Percentiles rank a stretch among this genome's conserved stretches.
Evolutionary conservation across 768 basidiomycete genomes (phyloP).

Genomic region (Lepiota brunneoincarnata): DNA sequence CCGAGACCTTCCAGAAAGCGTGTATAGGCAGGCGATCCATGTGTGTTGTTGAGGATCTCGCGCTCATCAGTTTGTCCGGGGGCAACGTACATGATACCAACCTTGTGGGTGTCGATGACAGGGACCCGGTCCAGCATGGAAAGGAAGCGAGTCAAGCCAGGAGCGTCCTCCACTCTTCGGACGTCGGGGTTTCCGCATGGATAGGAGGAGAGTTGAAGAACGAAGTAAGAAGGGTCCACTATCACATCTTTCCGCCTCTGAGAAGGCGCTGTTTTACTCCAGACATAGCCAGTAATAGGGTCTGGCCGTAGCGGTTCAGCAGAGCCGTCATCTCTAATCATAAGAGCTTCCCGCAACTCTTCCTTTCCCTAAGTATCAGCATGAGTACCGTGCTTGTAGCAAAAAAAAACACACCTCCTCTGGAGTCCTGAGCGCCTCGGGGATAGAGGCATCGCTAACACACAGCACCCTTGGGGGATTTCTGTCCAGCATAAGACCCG

Average conservation of each 20-base stretch:
- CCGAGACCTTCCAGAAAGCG: conserved; percentile 92
- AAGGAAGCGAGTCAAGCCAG: conserved; percentile 20
- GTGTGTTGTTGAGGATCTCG: conserved; percentile 85
- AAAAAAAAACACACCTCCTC: conserved; percentile 17
- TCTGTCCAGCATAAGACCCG: conserved; percentile 70
- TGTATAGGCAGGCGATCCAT: conserved; percentile 94
- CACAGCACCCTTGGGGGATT: conserved; percentile 33
- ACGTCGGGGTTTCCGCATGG: conserved; percentile 41
- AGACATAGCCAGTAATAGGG: conserved; percentile 82
- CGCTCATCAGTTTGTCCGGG: conserved; percentile 82
- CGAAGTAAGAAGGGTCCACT: conserved; percentile 83
- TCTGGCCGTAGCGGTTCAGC: conserved; percentile 48
- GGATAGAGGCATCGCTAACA: conserved; percentile 20
- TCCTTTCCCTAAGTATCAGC: conserved; percentile 18
- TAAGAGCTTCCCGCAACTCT: conserved; percentile 25
- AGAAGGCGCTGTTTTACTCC: conserved; percentile 84
- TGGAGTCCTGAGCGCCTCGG: conserved; percentile 17
- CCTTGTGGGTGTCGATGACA: conserved; percentile 96
- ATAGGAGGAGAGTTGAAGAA: conserved; percentile 79
- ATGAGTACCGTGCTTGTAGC: background rate
- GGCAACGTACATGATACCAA: conserved; percentile 94
- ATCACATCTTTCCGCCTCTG: conserved; percentile 84
- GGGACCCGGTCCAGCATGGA: conserved; percentile 71
- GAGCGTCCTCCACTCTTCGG: conserved; percentile 45
- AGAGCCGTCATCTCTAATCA: conserved; percentile 14